These are phyloP conservation scores for Pezicula neosporulosa DNA, from an alignment of 2,329 filamentous ascomycete genomes.

Conservation along the genomic window DNA sequence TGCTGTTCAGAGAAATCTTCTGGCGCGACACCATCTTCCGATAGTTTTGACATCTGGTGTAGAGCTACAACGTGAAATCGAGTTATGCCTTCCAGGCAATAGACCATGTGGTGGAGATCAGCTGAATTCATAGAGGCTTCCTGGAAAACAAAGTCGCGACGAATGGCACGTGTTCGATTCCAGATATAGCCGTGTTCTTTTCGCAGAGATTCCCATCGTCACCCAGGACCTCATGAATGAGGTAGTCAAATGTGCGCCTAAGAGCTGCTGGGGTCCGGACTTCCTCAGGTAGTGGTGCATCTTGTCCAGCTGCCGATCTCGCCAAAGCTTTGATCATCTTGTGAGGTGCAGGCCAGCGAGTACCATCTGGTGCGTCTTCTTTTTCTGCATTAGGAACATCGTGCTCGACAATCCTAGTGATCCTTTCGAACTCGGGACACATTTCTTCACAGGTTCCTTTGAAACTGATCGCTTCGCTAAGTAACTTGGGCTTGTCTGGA, in stretches of 20 bases:
- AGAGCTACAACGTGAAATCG: slow-evolving; percentile 64
- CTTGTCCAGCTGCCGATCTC: slow-evolving; percentile 64
- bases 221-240: slow-evolving; percentile 56
- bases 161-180: slow-evolving; percentile 65
- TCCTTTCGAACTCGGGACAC: slow-evolving; percentile 66
- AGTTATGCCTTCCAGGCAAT: slow-evolving; percentile 62
- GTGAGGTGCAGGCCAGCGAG: slow-evolving; percentile 42
- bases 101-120: slow-evolving; percentile 56
- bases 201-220: slow-evolving; percentile 54
- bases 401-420: slow-evolving; percentile 58
- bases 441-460: slow-evolving; percentile 67
- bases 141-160: slow-evolving; percentile 66
- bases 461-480: slow-evolving; percentile 63
- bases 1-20: slow-evolving; percentile 65
- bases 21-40: slow-evolving; percentile 49
- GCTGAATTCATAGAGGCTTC: slow-evolving; percentile 47
- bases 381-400: slow-evolving; percentile 57
- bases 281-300: slow-evolving; percentile 65
- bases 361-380: slow-evolving; percentile 33
- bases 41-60: slow-evolving; percentile 60
- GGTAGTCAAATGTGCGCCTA: slow-evolving; percentile 57
- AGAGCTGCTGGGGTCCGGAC: slow-evolving; percentile 59
- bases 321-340: slow-evolving; percentile 67
- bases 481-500: slow-evolving; percentile 57
- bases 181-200: slow-evolving; percentile 61